These are phyloP conservation scores for Beauveria sp. DNA, from an alignment of 2,329 filamentous ascomycete species.

Conservation along the genomic window DNA sequence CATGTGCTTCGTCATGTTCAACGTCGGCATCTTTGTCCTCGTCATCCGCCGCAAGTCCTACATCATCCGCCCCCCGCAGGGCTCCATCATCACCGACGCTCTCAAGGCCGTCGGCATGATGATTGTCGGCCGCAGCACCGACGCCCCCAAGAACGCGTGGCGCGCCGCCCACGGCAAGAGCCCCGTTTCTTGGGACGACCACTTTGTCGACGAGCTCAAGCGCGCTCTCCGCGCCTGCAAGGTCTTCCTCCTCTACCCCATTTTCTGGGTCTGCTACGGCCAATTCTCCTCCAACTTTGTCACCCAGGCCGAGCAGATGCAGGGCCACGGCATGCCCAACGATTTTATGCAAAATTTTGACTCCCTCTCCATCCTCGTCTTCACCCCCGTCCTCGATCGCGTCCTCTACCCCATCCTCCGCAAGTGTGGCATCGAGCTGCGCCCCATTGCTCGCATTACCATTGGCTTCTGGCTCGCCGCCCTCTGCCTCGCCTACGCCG, in stretches of 20 bases:
- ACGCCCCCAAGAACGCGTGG: constrained; percentile 61
- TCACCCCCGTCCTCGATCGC: constrained; percentile 57
- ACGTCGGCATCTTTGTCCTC: constrained; percentile 48
- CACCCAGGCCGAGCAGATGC: constrained; percentile 51
- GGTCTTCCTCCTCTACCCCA: constrained; percentile 59
- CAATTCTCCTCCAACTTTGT: constrained; percentile 62
- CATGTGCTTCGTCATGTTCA: constrained; percentile 54
- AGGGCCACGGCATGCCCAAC: constrained; percentile 59
- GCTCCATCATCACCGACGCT: constrained; percentile 57
- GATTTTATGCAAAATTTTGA: constrained; percentile 64
- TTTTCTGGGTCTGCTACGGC: constrained; percentile 62
- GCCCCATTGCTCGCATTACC: constrained; percentile 58
- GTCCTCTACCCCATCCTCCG: constrained; percentile 55
- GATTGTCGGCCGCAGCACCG: constrained; percentile 34
- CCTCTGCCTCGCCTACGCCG: constrained; percentile 50
- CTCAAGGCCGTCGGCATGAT: constrained; percentile 43
- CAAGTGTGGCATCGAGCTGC: constrained; percentile 49
- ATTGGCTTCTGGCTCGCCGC: constrained; percentile 52
- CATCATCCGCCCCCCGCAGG: constrained; percentile 47
- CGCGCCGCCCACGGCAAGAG: constrained; percentile 43
- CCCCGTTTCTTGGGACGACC: constrained; percentile 54
- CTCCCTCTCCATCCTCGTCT: constrained; percentile 57
- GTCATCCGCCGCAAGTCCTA: constrained; percentile 38
- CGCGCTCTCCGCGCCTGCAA: constrained; percentile 60
- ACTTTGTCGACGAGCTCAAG: constrained; percentile 66